phyloP scores from a whole-genome alignment of 1,284 basidiomycete species.

The Thecaphora thlaspeos region DNA sequence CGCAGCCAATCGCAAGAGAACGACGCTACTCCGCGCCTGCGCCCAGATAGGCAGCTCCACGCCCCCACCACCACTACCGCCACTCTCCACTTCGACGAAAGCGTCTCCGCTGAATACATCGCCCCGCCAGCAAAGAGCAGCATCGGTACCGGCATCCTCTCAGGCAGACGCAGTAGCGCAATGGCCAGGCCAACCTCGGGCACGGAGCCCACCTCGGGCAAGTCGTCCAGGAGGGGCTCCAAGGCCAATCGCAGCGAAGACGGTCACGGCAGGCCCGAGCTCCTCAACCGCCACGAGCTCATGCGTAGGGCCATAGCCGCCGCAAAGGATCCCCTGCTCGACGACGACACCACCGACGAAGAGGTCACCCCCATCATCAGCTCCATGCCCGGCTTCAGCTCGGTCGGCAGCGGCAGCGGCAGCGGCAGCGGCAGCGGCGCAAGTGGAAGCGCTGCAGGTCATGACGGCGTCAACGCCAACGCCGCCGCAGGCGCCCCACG shows the following conservation, averaged over 20 bases:
- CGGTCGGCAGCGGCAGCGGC: too few species aligned
- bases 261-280: conserved; percentile 23
- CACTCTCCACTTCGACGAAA: conserved; percentile 11
- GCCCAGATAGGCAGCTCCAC: too few species aligned
- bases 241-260: conserved; percentile 30
- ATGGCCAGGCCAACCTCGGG: conserved; percentile 9
- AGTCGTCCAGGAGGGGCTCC: conserved; percentile 22
- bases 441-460: too few species aligned
- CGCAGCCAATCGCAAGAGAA: too few species aligned
- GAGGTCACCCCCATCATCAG: too few species aligned
- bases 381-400: too few species aligned
- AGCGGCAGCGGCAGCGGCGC: too few species aligned
- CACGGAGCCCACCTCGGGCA: conserved; percentile 15
- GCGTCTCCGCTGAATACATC: neutral
- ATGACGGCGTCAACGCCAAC: too few species aligned
- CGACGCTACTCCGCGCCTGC: too few species aligned
- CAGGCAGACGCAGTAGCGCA: neutral
- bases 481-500: too few species aligned
- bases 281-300: conserved; percentile 45
- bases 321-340: conserved; percentile 21
- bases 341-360: conserved; percentile 6
- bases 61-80: conserved; percentile 4
- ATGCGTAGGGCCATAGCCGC: conserved; percentile 52
- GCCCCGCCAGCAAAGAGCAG: neutral
- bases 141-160: conserved; percentile 1